These are phyloP conservation scores for Penicillium atrosanguineum DNA, from an alignment of 495 filamentous ascomycete genomes.

Conservation along the genomic window DNA sequence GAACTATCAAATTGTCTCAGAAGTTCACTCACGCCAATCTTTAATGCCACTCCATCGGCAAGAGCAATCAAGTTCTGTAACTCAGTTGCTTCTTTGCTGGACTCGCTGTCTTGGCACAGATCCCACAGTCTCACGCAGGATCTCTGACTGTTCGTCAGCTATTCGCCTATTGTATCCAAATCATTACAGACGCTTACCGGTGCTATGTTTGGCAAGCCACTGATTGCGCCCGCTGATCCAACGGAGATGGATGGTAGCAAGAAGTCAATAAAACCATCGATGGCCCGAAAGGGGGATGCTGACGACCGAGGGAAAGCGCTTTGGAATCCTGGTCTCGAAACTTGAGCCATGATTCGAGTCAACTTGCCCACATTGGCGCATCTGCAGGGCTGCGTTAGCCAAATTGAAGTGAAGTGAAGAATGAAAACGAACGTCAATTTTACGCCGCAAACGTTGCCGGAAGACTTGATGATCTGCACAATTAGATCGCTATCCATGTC, in stretches of 20 bases:
- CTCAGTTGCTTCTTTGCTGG: constrained; percentile 1
- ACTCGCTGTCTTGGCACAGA: background rate
- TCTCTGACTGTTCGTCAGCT: constrained; percentile 1
- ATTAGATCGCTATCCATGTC: constrained; percentile 7
- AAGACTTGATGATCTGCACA: constrained; percentile 1
- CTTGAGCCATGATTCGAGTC: constrained; percentile 3
- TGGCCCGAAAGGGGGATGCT: background rate
- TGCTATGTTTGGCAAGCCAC: constrained; percentile 6
- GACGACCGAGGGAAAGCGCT: background rate
- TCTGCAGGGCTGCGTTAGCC: background rate
- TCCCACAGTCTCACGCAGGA: constrained; percentile 4
- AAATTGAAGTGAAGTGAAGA: no score
- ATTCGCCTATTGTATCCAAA: background rate
- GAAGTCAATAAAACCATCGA: constrained; percentile 8
- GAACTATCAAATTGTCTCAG: background rate
- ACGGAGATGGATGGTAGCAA: constrained; percentile 4
- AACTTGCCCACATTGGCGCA: constrained; percentile 6
- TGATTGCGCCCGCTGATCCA: constrained; percentile 2
- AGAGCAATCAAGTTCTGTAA: constrained; percentile 7
- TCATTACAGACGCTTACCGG: background rate
- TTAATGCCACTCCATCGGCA: constrained; percentile 1
- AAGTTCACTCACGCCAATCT: constrained; percentile 1
- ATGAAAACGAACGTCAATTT: constrained; percentile 3
- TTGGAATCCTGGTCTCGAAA: constrained; percentile 2
- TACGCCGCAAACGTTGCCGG: constrained; percentile 1